Conservation (phyloP, 2,329 filamentous ascomycete species). For the Epichloe gansuensis region DNA sequence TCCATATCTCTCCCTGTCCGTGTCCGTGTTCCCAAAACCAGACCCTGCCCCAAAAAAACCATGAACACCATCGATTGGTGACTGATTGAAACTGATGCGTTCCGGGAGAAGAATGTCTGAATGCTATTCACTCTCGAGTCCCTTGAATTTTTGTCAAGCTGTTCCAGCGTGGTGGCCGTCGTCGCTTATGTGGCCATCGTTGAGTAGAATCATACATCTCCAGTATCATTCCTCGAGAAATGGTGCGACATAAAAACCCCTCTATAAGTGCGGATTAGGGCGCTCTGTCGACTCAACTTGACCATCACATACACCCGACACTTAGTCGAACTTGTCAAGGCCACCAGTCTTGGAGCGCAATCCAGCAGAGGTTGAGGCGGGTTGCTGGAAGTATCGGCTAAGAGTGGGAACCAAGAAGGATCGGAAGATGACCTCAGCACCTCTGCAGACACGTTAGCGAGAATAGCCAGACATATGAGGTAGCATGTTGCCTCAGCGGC, state of each 20-base stretch:
- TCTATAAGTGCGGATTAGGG: background rate
- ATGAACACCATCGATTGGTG: background rate
- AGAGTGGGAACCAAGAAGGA: constrained; percentile 88
- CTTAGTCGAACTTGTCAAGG: constrained; percentile 56
- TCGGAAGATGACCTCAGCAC: constrained; percentile 92
- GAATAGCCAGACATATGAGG: background rate
- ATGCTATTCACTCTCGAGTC: background rate
- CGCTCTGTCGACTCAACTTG: background rate
- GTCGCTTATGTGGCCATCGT: background rate
- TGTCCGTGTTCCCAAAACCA: background rate
- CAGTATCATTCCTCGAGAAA: background rate
- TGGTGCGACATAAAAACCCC: background rate
- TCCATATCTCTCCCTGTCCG: background rate
- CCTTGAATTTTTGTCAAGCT: background rate
- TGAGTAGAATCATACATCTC: background rate
- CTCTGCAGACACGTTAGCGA: constrained; percentile 37
- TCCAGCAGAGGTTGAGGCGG: constrained; percentile 66
- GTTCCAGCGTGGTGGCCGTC: background rate
- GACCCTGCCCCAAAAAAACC: background rate
- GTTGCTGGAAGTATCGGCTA: constrained; percentile 70
- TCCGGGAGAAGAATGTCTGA: background rate
- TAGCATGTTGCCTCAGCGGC: background rate
- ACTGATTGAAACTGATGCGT: background rate
- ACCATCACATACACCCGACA: constrained; percentile 2
- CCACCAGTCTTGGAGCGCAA: constrained; percentile 80